Evolutionary conservation across 2,329 filamentous ascomycete species (phyloP), one percentile per base, ranked within the genome.

Genomic region (Fusarium equiseti): DNA sequence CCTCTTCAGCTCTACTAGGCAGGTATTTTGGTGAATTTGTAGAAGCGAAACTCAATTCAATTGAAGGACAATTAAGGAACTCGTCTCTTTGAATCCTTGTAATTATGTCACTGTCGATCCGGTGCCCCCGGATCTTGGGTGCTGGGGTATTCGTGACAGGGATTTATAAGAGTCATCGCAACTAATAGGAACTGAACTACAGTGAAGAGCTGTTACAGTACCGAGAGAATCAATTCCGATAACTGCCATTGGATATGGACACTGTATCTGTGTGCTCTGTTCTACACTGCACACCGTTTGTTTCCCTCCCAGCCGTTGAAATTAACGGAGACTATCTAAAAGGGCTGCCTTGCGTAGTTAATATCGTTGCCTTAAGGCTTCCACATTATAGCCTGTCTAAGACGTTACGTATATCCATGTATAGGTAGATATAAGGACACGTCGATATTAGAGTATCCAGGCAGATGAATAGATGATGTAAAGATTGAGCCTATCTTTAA

Each of bases 351-450:
- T 67, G 64, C 61, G 56, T 67, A 40, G 40, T 44, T 5, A 12
- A 45, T 59, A 42, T 65, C n/a, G 66, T 45, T 71, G 69, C 69
- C 69, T 72, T 56, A 42, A 59, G 68, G 51, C 69, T 69, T 71
- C 68, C 65, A 54, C 29, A 49, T 55, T 20, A 54, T 67, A 38
- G 5, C 53, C 22, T 43, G 62, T 59, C 53, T 48, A 12, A 15
- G 44, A 24, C 16, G 32, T 48, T 62, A 60, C 60, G 60, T 63
- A 52, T 35, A 45, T 52, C 54, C 53, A 50, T 56, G 35, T 40
- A 38, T 45, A 50, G 24, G 42, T 43, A 13, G 16, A 40, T 43
- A 32, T 43, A 31, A 57, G 58, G 50, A 63, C 55, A 66, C 62
- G 62, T 62, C n/a, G 10, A 60, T 49, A 55, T 46, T 31, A 40